Percentiles rank a stretch among this genome's conserved stretches.
phyloP scores from a whole-genome alignment of 352 stramenopile species.

The Detonula confervacea region DNA sequence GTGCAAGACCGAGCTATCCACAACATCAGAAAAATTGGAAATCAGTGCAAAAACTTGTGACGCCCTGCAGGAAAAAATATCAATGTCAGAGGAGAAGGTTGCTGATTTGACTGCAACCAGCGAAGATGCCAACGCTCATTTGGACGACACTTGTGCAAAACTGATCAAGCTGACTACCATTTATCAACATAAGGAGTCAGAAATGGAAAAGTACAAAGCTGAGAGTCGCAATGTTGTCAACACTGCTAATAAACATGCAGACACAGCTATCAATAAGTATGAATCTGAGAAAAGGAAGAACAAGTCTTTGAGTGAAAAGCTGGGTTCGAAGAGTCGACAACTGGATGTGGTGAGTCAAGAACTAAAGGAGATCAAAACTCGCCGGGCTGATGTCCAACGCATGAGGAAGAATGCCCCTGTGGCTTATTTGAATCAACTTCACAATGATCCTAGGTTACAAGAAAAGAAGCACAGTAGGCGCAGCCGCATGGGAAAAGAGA shows the following conservation, averaged over 20 bases:
- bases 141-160: slow-evolving; percentile 69
- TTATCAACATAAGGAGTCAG: slow-evolving; percentile 65
- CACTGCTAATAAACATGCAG: slow-evolving; percentile 39
- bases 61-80: slow-evolving; percentile 58
- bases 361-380: slow-evolving; percentile 47
- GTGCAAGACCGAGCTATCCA: slow-evolving; percentile 35
- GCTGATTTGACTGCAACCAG: slow-evolving; percentile 52
- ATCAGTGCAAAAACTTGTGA: slow-evolving; percentile 1
- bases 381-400: slow-evolving; percentile 53
- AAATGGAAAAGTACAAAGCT: slow-evolving; percentile 51
- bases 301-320: slow-evolving; percentile 44
- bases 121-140: slow-evolving; percentile 52
- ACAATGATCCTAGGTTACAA: slow-evolving; percentile 48
- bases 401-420: slow-evolving; percentile 59
- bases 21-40: slow-evolving; percentile 47
- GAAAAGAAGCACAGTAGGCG: slow-evolving; percentile 23
- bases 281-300: slow-evolving; percentile 29
- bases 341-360: slow-evolving; percentile 33
- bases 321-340: slow-evolving; percentile 25
- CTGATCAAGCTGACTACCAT: slow-evolving; percentile 64
- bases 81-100: slow-evolving; percentile 62
- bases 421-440: slow-evolving; percentile 74
- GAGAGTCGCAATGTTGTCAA: slow-evolving; percentile 47
- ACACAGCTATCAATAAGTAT: slow-evolving; percentile 52
- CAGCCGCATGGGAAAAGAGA: slow-evolving; percentile 37